phyloP scores from a whole-genome alignment of 2,329 filamentous ascomycete species.

The Exophiala oligosperma region DNA sequence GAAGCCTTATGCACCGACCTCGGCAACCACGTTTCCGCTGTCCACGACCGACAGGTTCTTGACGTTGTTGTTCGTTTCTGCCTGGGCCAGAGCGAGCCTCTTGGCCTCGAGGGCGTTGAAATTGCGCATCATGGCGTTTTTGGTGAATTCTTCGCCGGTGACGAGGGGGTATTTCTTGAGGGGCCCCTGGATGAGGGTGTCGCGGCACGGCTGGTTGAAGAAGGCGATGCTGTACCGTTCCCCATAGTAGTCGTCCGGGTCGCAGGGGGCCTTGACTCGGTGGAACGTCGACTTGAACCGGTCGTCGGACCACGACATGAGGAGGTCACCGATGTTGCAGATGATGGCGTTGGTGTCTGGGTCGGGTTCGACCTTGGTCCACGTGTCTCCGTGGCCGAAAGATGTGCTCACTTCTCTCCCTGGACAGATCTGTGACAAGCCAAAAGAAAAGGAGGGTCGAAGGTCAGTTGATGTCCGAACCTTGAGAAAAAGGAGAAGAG shows the following conservation, averaged over 20 bases:
- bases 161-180: slow-evolving; percentile 61
- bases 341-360: slow-evolving; percentile 53
- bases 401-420: slow-evolving; percentile 59
- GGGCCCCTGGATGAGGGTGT: slow-evolving; percentile 61
- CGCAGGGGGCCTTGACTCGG: slow-evolving; percentile 61
- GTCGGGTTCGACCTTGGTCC: slow-evolving; percentile 62
- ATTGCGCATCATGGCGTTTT: slow-evolving; percentile 58
- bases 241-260: slow-evolving; percentile 57
- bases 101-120: slow-evolving; percentile 47
- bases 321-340: slow-evolving; percentile 66
- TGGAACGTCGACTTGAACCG: slow-evolving; percentile 68
- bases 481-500: too few species aligned
- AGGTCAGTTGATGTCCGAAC: too few species aligned
- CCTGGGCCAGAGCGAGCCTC: slow-evolving; percentile 8
- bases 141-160: slow-evolving; percentile 62
- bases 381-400: slow-evolving; percentile 60
- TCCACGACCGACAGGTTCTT: neutral
- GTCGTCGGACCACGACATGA: slow-evolving; percentile 58
- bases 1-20: slow-evolving; percentile 8
- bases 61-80: neutral
- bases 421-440: slow-evolving; percentile 14
- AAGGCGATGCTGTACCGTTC: slow-evolving; percentile 65
- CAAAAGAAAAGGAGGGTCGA: neutral
- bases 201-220: slow-evolving; percentile 64
- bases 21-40: slow-evolving; percentile 13